Base-by-base conservation (phyloP, 768 basidiomycete genomes). In the Hygrocybe coccinea region DNA sequence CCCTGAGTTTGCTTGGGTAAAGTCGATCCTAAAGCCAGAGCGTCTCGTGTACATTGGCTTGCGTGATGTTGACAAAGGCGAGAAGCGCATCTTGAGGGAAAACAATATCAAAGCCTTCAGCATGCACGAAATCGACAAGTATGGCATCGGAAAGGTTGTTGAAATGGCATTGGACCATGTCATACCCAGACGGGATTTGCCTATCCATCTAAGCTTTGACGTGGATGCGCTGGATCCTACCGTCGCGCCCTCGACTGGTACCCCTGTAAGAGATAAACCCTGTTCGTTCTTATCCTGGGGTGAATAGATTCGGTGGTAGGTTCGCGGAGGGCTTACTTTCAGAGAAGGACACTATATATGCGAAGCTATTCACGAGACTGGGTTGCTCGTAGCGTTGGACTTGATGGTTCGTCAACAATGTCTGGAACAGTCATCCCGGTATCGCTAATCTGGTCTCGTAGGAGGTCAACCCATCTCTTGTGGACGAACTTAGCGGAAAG, bases 291-390 rank as follows among this genome's bases (percentile, higher is more conserved):
- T 15, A 17, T 7, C 15, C 29, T 35, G 51, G 55, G 59, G 29
- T 54, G 2, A 45, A 45, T 15, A 35, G 8, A 43, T 45, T 46
- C 49, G 44, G 35, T 56, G 44, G 35, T 56, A 88, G 83, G 91
- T 95, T 21, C 87, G 95, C 62, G 97, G 97, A 2, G 97, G 97
- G 10, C 74, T 99, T 58, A 94, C 91, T 19, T 99, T 98, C 76
- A 78, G 97, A 60, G 97, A 99, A 68, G 95, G 95, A n/a, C 97
- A 97, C 72, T 97, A 95, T 69, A 94, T 95, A 64, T 93, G 90
- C 61, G 94, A 97, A 72, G 86, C 89, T 5, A 82, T 98, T 41
- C 84, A 84, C 58, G 94, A 97, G 76, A 98, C 95, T 5, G 94
- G 94, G 5, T 80, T 89, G 56, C 81, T 99, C 17, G 94, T 97